Evolutionary conservation across 2,329 filamentous ascomycete species (phyloP).

Genomic region (Botrytis galanthina): DNA sequence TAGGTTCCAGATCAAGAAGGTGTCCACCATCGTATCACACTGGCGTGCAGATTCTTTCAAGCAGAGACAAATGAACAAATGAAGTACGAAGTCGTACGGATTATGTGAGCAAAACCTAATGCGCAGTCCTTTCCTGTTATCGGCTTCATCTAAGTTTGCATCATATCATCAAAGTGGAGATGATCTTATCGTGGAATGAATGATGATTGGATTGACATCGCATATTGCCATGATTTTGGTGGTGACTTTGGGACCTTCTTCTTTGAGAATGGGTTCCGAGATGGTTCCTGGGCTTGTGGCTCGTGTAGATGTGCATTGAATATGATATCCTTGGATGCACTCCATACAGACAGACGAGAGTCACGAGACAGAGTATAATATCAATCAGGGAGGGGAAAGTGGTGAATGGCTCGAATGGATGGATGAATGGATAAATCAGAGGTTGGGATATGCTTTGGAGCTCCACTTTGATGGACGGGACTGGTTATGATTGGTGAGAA

Average conservation of each 20-base stretch:
- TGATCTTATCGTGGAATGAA: not conserved
- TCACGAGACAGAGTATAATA: not conserved
- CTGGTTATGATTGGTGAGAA: not conserved
- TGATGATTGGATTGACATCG: not conserved
- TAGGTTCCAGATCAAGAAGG: not conserved
- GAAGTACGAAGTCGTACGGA: not conserved
- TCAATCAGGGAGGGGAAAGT: not conserved
- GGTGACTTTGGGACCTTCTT: not conserved
- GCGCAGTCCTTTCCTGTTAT: not conserved
- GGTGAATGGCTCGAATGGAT: not conserved
- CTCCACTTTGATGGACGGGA: not conserved
- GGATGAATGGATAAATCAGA: not conserved
- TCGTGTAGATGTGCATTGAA: not conserved
- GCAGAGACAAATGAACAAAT: not conserved
- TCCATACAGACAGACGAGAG: not conserved
- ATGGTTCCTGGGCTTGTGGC: not conserved
- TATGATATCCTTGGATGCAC: too few species aligned
- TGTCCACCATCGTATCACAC: not conserved
- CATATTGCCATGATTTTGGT: not conserved
- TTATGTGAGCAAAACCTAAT: not conserved
- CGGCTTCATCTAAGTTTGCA: not conserved
- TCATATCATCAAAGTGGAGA: not conserved
- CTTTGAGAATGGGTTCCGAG: slow-evolving; percentile 1
- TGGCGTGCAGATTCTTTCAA: not conserved
- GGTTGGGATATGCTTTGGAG: not conserved